Percentiles rank a stretch among this genome's conserved stretches.
These are phyloP conservation scores for Trichocladium antarcticum DNA, from an alignment of 495 filamentous ascomycete species.

Conservation along the genomic window DNA sequence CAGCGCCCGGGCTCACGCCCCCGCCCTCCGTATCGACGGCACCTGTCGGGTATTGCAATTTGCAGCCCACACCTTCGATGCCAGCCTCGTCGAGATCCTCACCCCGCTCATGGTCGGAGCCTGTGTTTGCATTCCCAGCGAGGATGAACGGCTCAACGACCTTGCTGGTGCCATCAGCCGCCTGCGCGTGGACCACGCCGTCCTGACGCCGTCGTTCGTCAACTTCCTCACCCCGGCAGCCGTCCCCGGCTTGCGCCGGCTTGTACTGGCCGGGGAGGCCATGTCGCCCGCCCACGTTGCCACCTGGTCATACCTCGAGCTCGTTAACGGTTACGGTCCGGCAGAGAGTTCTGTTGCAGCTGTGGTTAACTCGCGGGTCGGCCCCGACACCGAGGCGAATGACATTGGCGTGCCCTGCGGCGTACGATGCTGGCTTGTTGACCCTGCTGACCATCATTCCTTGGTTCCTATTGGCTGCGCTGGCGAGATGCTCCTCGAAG, in stretches of 20 bases:
- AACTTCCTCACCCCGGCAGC: conserved; percentile 2
- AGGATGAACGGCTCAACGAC: conserved; percentile 36
- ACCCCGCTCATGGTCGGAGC: conserved; percentile 47
- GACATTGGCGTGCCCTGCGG: too few species aligned
- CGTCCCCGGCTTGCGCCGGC: conserved; percentile 35
- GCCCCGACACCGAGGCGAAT: conserved; percentile 1
- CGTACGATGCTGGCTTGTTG: too few species aligned
- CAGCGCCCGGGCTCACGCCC: not conserved
- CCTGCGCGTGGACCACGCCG: conserved; percentile 15
- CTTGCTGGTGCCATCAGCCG: conserved; percentile 17
- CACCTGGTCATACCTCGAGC: not conserved
- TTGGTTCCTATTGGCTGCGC: conserved; percentile 1
- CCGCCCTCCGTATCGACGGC: not conserved
- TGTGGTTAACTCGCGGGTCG: too few species aligned
- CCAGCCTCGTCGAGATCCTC: conserved; percentile 44
- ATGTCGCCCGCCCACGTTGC: conserved; percentile 39
- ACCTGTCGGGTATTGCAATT: conserved; percentile 39
- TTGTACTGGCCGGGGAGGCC: conserved; percentile 46
- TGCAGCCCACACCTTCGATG: conserved; percentile 49
- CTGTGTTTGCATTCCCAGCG: conserved; percentile 49
- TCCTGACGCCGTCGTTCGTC: conserved; percentile 17
- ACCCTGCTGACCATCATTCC: conserved; percentile 8
- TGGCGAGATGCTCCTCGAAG: conserved; percentile 6
- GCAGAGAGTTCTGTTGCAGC: too few species aligned
- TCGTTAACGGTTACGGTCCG: too few species aligned